Evolutionary conservation across 768 basidiomycete species (phyloP), one percentile per base, ranked within the genome.

Genomic region (Cystofilobasidium bisporidii): DNA sequence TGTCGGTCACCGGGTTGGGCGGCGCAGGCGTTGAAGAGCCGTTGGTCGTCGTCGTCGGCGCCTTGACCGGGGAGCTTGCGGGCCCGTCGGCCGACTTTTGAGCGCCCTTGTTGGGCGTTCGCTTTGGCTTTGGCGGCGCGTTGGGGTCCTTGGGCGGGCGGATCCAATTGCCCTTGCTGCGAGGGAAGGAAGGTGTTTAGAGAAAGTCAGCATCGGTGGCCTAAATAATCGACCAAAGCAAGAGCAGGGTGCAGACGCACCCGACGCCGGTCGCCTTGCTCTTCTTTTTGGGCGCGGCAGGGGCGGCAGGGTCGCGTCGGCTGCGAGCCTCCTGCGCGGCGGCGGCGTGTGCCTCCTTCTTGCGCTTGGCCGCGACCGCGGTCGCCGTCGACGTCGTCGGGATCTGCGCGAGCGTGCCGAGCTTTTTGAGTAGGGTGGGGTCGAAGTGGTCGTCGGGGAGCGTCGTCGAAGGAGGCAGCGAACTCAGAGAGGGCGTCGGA

Each of bases 391-490:
- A 18, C 12, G 65, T 26, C 3, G 24, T 20, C 12, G 65, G 67
- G 20, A 63, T 56, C 56, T 68, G 60, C 8, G 53, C 26, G 3
- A 55, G 20, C 55, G 67, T 41, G 36, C 61, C 61, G 28, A 68
- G 53, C 11, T 62, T 62, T 40, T 47, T 56, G 22, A 68, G 61
- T 18, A 62, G 36, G 15, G 24, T 38, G 0, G 67, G 61, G 40
- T 68, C 61, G 67, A 68, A 68, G 33, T 38, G 18, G 48, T 68
- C 67, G 28, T 68, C 67, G 22, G 61, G 59, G 18, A 66, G 58
- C 22, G 38, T 60, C 18, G 65, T 43, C 24, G 47, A 48, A 17
- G 33, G 58, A 11, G 65, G 59, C 24, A 61, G 26, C n/a, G 40
- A 41, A 10, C 20, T 28, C n/a, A 61, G 20, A 17, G 57, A 33